Evolutionary conservation across 306 rosid genomes (phyloP).

Genomic region (Gastrolobium villosum): DNA sequence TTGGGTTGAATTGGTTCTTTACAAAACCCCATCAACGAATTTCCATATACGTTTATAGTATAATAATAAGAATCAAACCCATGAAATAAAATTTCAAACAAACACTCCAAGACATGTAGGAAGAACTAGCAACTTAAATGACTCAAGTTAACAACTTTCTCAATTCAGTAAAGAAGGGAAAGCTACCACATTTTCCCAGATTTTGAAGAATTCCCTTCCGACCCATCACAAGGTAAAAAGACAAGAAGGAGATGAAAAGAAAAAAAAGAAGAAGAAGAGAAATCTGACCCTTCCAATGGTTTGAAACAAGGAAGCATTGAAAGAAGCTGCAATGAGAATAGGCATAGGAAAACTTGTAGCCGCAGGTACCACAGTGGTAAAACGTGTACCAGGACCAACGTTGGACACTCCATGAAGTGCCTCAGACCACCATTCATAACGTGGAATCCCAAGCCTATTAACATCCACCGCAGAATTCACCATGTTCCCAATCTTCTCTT

Average conservation of each 20-base stretch:
- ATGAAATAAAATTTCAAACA: background rate
- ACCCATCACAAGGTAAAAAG: background rate
- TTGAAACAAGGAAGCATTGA: slow-evolving; percentile 61
- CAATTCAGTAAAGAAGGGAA: background rate
- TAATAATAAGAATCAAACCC: background rate
- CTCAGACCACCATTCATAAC: slow-evolving; percentile 68
- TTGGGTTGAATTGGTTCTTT: no score
- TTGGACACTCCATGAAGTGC: slow-evolving; percentile 66
- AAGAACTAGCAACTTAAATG: slow-evolving; percentile 6
- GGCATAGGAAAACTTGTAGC: slow-evolving; percentile 64
- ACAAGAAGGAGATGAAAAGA: background rate
- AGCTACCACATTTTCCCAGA: background rate
- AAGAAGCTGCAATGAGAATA: slow-evolving; percentile 61
- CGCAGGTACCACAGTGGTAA: slow-evolving; percentile 49
- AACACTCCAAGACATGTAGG: background rate
- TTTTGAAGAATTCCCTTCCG: background rate
- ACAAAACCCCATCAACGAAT: background rate
- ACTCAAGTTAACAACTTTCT: background rate
- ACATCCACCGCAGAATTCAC: slow-evolving; percentile 61
- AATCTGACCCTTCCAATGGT: slow-evolving; percentile 85
- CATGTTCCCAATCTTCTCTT: slow-evolving; percentile 59
- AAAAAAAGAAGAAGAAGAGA: background rate
- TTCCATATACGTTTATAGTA: background rate
- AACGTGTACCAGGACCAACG: slow-evolving; percentile 52
- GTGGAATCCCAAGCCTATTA: slow-evolving; percentile 69